Evolutionary conservation across 2,329 filamentous ascomycete genomes (phyloP).

Genomic region (Pestalotiopsis sp.): DNA sequence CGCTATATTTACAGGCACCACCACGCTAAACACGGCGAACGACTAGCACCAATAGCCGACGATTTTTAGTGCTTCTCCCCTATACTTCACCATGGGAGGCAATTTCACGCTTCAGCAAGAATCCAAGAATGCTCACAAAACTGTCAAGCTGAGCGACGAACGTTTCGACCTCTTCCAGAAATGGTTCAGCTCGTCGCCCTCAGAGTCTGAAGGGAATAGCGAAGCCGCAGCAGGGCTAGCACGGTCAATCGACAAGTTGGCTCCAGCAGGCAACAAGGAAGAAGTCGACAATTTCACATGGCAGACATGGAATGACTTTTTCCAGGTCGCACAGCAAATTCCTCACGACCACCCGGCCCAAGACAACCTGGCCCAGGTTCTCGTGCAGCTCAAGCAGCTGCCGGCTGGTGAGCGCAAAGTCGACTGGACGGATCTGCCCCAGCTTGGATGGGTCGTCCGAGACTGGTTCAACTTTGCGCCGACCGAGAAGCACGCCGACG

Average conservation of each 20-base stretch:
- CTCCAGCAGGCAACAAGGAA: conserved; percentile 7
- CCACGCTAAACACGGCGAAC: background rate
- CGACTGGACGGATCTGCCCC: conserved; percentile 28
- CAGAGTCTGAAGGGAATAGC: conserved; percentile 16
- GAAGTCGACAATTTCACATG: conserved; percentile 26
- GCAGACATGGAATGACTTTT: conserved; percentile 25
- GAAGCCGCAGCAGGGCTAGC: conserved; percentile 12
- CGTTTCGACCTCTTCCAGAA: conserved; percentile 25
- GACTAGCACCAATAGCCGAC: background rate
- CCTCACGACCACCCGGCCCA: conserved; percentile 26
- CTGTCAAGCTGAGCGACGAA: conserved; percentile 4
- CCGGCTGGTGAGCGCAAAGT: conserved; percentile 24
- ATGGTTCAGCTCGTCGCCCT: conserved; percentile 19
- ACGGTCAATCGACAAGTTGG: conserved; percentile 18
- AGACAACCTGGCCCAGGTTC: conserved; percentile 28
- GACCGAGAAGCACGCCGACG: conserved; percentile 13
- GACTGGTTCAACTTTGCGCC: conserved; percentile 23
- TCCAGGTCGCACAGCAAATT: conserved; percentile 27
- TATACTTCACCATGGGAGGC: background rate
- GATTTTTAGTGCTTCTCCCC: background rate
- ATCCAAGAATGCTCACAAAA: background rate
- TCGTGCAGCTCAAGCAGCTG: conserved; percentile 28
- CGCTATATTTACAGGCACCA: too few relatives aligned
- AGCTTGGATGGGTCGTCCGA: conserved; percentile 24
- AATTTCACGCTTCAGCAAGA: background rate